Evolutionary conservation across 2,329 filamentous ascomycete species (phyloP).

Genomic region (Ceratocystis diversiconidia): DNA sequence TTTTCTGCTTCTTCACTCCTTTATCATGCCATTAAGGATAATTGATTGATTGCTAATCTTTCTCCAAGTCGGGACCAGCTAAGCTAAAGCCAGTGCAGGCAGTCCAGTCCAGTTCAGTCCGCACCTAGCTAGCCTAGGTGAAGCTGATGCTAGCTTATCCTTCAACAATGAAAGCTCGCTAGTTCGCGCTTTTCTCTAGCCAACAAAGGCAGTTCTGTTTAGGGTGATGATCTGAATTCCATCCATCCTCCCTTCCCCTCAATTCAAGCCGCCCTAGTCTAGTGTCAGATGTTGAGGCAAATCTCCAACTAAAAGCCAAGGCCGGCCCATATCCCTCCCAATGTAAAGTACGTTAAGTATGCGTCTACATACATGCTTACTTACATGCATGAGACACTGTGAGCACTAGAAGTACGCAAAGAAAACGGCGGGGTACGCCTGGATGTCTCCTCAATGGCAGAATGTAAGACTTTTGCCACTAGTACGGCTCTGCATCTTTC

Average conservation of each 20-base stretch:
- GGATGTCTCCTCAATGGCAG: too few species aligned
- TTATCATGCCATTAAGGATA: neutral
- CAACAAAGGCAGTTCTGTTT: neutral
- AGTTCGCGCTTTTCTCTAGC: conserved; percentile 4
- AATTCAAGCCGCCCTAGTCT: neutral
- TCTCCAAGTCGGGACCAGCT: neutral
- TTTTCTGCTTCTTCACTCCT: neutral
- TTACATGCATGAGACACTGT: neutral
- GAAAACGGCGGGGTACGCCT: neutral
- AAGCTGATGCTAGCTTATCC: neutral
- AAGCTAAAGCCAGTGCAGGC: too few species aligned
- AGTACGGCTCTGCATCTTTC: too few species aligned
- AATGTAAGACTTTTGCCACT: too few species aligned
- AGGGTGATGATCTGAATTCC: neutral
- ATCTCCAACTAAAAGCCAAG: neutral
- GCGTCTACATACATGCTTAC: neutral
- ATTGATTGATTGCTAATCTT: neutral
- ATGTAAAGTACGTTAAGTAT: neutral
- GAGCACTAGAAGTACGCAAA: neutral
- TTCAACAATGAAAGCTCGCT: conserved; percentile 6
- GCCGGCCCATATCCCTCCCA: neutral
- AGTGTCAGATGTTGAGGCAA: neutral
- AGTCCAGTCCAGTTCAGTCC: neutral
- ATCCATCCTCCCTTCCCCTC: neutral
- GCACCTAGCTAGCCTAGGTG: neutral